Conservation (phyloP, 192 early-diverging fungal species). For the Coemansia sp. region DNA sequence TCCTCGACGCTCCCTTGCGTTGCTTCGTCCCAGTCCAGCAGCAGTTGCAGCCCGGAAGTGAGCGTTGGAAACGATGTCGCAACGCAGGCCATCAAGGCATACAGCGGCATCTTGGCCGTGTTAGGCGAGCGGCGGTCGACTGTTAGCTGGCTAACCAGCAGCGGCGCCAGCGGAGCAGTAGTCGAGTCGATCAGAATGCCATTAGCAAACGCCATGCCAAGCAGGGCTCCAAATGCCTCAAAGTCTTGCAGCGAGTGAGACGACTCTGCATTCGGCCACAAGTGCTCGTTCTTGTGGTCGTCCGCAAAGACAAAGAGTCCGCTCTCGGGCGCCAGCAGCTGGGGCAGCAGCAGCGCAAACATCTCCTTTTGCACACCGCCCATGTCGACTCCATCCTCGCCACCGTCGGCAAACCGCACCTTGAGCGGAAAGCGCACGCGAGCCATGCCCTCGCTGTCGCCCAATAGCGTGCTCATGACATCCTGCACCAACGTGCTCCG, state of each 20-base stretch:
- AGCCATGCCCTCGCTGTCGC: not conserved
- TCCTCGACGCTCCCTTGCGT: conserved; percentile 72
- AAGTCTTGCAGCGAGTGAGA: conserved; percentile 63
- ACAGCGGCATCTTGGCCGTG: conserved; percentile 38
- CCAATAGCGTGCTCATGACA: conserved; percentile 58
- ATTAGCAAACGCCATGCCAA: conserved; percentile 93
- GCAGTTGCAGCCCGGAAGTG: conserved; percentile 73
- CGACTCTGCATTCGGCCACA: conserved; percentile 77
- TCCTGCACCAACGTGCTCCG: conserved; percentile 75
- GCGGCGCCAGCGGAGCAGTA: conserved; percentile 68
- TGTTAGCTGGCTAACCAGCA: conserved; percentile 73
- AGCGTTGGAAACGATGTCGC: conserved; percentile 56
- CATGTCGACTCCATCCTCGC: conserved; percentile 94
- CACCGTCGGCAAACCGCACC: conserved; percentile 84
- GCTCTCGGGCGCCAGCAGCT: conserved; percentile 72
- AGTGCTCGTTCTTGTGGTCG: conserved; percentile 36
- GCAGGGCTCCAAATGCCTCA: conserved; percentile 85
- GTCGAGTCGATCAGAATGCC: conserved; percentile 69
- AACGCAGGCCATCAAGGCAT: conserved; percentile 54
- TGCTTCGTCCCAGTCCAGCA: conserved; percentile 76
- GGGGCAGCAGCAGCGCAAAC: conserved; percentile 77
- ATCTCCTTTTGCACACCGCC: conserved; percentile 98
- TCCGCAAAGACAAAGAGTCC: conserved; percentile 69
- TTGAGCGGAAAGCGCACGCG: conserved; percentile 42
- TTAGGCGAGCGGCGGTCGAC: conserved; percentile 10